phyloP scores from a whole-genome alignment of 2,329 filamentous ascomycete genomes.

The Chaetomiaceae sp. region DNA sequence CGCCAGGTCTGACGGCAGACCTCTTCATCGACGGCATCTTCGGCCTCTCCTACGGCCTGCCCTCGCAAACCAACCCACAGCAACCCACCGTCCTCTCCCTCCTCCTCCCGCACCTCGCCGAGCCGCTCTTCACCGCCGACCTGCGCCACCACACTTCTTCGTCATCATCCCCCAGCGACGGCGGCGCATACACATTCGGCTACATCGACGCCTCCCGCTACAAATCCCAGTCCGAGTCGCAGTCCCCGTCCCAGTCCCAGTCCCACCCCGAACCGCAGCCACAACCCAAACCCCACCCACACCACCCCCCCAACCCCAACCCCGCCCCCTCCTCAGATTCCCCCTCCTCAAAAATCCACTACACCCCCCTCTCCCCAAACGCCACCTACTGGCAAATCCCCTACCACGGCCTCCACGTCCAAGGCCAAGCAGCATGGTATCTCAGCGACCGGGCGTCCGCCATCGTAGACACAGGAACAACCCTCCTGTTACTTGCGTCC shows the following conservation, averaged over 20 bases:
- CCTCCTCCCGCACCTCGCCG: slow-evolving; percentile 37
- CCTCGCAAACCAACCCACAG: slow-evolving; percentile 32
- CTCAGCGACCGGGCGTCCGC: slow-evolving; percentile 40
- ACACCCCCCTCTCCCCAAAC: neutral
- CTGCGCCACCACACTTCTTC: slow-evolving; percentile 42
- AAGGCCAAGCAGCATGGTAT: slow-evolving; percentile 26
- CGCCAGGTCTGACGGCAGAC: slow-evolving; percentile 38
- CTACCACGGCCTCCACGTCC: slow-evolving; percentile 34
- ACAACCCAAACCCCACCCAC: no score
- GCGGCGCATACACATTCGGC: slow-evolving; percentile 48
- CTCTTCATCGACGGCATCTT: slow-evolving; percentile 46
- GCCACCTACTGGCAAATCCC: slow-evolving; percentile 38
- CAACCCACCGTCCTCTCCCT: slow-evolving; percentile 43
- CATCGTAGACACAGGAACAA: slow-evolving; percentile 65
- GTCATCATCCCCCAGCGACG: no score
- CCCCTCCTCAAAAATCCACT: no score
- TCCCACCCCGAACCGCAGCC: no score
- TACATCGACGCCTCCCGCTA: slow-evolving; percentile 39
- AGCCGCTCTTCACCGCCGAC: slow-evolving; percentile 46
- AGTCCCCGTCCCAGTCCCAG: no score
- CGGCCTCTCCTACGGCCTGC: slow-evolving; percentile 39
- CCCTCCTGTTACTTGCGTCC: slow-evolving; percentile 57
- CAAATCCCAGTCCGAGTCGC: slow-evolving; percentile 34
- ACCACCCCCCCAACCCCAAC: no score
- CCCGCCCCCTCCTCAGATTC: no score